Evolutionary conservation across 2,329 filamentous ascomycete genomes (phyloP).

Genomic region (Pseudocercospora fuligena): DNA sequence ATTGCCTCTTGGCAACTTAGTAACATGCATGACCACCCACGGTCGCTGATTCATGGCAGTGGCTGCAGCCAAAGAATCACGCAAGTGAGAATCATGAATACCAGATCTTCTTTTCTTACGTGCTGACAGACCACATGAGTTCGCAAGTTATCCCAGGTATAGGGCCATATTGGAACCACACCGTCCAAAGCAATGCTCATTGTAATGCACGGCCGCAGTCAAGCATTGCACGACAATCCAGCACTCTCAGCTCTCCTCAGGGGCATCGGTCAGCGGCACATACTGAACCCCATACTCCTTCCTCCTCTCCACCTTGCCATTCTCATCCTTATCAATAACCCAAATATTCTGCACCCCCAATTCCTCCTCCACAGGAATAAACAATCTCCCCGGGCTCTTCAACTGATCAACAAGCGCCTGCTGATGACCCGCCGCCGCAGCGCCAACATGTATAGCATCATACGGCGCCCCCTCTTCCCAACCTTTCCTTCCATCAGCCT

Average conservation of each 20-base stretch:
- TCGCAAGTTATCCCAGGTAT: no score
- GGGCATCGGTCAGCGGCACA: slow-evolving; percentile 76
- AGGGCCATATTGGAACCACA: no score
- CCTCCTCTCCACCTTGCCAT: slow-evolving; percentile 65
- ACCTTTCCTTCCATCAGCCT: slow-evolving; percentile 66
- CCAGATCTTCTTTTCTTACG: no score
- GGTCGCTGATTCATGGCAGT: no score
- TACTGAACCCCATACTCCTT: slow-evolving; percentile 74
- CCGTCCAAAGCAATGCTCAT: no score
- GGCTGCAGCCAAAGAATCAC: no score
- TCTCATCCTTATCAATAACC: slow-evolving; percentile 71
- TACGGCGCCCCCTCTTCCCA: slow-evolving; percentile 62
- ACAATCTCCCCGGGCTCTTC: slow-evolving; percentile 75
- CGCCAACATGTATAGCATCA: slow-evolving; percentile 95
- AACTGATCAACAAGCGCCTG: slow-evolving; percentile 75
- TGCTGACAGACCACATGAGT: no score
- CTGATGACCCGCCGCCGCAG: slow-evolving; percentile 77
- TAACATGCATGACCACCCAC: no score
- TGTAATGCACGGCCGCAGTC: no score
- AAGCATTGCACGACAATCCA: no score
- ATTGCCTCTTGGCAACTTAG: no score
- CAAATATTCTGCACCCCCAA: slow-evolving; percentile 68
- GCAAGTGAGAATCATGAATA: no score
- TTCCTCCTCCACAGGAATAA: slow-evolving; percentile 72
- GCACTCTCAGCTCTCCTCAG: slow-evolving; percentile 40